Conservation (phyloP, 345 rosid genomes). For the Populus davidiana region DNA sequence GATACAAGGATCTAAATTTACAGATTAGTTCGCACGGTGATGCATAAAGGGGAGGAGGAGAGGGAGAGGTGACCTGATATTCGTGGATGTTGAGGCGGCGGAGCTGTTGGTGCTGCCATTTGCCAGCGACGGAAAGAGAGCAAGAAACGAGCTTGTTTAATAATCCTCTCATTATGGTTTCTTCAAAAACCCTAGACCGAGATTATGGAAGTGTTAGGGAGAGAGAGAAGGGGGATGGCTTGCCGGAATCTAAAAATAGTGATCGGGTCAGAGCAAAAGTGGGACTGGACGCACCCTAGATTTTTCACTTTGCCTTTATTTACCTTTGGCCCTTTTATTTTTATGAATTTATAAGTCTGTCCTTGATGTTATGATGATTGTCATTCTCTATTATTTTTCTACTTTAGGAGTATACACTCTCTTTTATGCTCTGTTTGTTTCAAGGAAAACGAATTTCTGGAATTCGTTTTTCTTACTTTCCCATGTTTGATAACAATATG, state of each 20-base stretch:
- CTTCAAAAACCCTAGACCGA: neutral
- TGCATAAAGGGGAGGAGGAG: neutral
- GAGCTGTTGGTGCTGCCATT: slow-evolving; percentile 92
- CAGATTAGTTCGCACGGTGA: no score
- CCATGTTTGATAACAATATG: no score
- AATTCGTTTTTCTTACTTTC: no score
- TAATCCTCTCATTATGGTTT: slow-evolving; percentile 60
- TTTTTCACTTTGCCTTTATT: neutral
- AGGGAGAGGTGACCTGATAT: slow-evolving; percentile 60
- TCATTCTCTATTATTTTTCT: neutral
- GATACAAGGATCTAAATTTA: neutral
- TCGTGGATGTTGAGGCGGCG: slow-evolving; percentile 98
- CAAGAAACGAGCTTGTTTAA: slow-evolving; percentile 68
- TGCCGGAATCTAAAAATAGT: slow-evolving; percentile 17
- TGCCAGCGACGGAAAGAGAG: slow-evolving; percentile 74
- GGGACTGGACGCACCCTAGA: neutral
- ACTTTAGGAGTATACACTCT: no score
- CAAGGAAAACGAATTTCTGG: no score
- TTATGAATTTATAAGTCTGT: neutral
- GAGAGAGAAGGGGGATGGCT: neutral
- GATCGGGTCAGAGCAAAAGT: neutral
- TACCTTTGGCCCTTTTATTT: neutral
- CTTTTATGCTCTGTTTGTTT: no score
- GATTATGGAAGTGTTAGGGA: neutral
- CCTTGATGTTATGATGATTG: neutral